phyloP scores from a whole-genome alignment of 306 rosid species.

The Vachellia collinsii region DNA sequence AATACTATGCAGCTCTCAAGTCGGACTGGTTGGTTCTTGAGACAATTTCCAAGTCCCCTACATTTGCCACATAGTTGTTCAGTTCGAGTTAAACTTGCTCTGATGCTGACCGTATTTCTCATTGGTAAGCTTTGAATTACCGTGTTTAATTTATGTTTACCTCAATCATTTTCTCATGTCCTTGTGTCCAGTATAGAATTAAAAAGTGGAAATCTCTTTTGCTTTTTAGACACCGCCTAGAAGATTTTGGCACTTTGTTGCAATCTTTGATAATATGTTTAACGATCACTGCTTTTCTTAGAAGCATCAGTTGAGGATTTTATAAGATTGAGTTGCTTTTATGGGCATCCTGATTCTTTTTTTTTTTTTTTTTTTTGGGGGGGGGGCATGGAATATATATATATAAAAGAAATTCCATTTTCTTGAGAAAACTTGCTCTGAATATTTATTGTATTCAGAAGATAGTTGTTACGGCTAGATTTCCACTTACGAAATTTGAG shows the following conservation, averaged over 20 bases:
- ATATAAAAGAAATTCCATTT: background rate
- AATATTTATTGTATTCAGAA: background rate
- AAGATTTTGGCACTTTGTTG: background rate
- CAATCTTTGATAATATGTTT: background rate
- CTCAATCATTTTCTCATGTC: constrained; percentile 11
- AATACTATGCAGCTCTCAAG: constrained; percentile 54
- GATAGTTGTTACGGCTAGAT: background rate
- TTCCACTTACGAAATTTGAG: background rate
- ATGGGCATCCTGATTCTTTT: background rate
- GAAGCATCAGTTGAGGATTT: background rate
- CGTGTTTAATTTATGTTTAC: constrained; percentile 6
- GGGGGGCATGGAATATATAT: background rate
- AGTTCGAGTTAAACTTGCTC: constrained; percentile 71
- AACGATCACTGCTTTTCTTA: background rate
- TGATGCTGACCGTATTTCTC: constrained; percentile 77
- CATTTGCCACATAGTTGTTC: constrained; percentile 62
- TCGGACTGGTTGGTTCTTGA: constrained; percentile 51
- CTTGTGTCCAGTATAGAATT: constrained; percentile 1
- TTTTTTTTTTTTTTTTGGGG: background rate
- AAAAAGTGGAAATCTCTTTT: background rate
- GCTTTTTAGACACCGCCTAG: background rate
- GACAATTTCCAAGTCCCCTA: constrained; percentile 58
- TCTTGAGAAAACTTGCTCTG: background rate
- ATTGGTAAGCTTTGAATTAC: constrained; percentile 64
- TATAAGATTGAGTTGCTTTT: background rate